These are phyloP conservation scores for Ocimum tenuiflorum DNA, from an alignment of 257 asterid species.

Conservation along the genomic window DNA sequence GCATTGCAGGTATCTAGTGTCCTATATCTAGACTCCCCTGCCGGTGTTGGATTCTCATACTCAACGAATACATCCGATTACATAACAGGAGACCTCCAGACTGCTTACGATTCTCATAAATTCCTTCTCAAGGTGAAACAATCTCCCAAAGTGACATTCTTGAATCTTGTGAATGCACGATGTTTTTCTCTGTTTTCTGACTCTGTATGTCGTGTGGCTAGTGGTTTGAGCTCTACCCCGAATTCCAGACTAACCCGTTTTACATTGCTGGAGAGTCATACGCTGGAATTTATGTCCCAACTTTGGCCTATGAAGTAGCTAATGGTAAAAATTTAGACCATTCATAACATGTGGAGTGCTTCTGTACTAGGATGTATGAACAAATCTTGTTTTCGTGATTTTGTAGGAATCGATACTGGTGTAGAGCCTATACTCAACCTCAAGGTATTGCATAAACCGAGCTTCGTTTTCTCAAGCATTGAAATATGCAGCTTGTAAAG, in stretches of 20 bases:
- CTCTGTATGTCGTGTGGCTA: conserved; percentile 26
- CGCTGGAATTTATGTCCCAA: conserved; percentile 92
- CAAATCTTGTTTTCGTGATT: conserved; percentile 1
- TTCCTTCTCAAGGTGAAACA: conserved; percentile 76
- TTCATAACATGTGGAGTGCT: conserved; percentile 18
- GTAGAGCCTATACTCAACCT: conserved; percentile 61
- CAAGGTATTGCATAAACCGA: conserved; percentile 50
- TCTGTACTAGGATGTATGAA: neutral
- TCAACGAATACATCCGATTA: conserved; percentile 63
- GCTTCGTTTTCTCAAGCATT: conserved; percentile 3
- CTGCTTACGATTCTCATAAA: conserved; percentile 69
- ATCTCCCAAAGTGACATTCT: neutral
- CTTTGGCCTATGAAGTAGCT: conserved; percentile 75
- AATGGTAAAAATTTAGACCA: conserved; percentile 47
- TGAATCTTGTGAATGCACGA: neutral
- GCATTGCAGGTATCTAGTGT: conserved; percentile 58
- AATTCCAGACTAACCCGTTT: conserved; percentile 64
- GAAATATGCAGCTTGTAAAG: conserved; percentile 6
- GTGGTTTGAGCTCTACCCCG: conserved; percentile 95
- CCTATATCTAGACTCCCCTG: conserved; percentile 83
- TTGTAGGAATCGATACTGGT: conserved; percentile 67
- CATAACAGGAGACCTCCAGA: conserved; percentile 65
- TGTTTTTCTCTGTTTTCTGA: neutral
- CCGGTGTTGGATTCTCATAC: conserved; percentile 90
- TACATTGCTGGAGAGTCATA: conserved; percentile 87